Conservation (phyloP, 2,329 filamentous ascomycete species). For the Apiospora rasikravindrae region DNA sequence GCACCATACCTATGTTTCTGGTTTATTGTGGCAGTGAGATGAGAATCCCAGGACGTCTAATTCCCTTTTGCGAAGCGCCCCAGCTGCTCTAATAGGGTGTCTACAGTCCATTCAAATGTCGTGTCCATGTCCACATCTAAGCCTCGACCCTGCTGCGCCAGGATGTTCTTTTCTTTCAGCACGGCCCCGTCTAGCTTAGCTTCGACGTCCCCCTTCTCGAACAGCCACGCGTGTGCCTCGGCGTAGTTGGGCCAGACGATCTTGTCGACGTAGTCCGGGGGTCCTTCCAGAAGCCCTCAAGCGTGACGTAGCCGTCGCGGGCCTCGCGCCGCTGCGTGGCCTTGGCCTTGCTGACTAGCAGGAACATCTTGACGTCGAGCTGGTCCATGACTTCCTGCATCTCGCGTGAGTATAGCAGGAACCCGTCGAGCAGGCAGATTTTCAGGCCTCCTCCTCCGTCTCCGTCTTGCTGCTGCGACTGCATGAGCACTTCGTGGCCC, state of each 20-base stretch:
- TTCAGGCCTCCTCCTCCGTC: constrained; percentile 37
- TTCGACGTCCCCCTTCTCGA: constrained; percentile 71
- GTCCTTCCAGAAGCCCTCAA: constrained; percentile 93
- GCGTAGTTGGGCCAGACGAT: constrained; percentile 97
- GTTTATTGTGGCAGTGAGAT: neutral
- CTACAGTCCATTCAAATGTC: constrained; percentile 72
- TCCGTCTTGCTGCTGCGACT: neutral
- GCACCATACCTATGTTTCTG: neutral
- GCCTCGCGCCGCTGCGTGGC: constrained; percentile 71
- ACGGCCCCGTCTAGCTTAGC: constrained; percentile 55
- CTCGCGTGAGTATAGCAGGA: constrained; percentile 74
- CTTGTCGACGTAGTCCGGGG: constrained; percentile 93
- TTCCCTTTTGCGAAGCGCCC: constrained; percentile 31
- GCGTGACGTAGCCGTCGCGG: constrained; percentile 77
- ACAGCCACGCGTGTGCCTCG: constrained; percentile 79
- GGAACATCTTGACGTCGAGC: constrained; percentile 79
- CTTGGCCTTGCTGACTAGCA: constrained; percentile 69
- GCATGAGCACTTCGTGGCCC: constrained; percentile 43
- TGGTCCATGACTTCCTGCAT: constrained; percentile 61
- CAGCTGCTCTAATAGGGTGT: constrained; percentile 58
- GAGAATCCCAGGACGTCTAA: neutral
- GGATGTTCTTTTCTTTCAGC: constrained; percentile 50
- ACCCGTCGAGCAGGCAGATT: constrained; percentile 84
- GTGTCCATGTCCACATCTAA: constrained; percentile 64
- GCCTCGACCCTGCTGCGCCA: constrained; percentile 52